A percentile compares a stretch with the other conserved stretches of the same genome.
phyloP scores from a whole-genome alignment of 179 eudicot genomes.

The Amaranthus tricolor region DNA sequence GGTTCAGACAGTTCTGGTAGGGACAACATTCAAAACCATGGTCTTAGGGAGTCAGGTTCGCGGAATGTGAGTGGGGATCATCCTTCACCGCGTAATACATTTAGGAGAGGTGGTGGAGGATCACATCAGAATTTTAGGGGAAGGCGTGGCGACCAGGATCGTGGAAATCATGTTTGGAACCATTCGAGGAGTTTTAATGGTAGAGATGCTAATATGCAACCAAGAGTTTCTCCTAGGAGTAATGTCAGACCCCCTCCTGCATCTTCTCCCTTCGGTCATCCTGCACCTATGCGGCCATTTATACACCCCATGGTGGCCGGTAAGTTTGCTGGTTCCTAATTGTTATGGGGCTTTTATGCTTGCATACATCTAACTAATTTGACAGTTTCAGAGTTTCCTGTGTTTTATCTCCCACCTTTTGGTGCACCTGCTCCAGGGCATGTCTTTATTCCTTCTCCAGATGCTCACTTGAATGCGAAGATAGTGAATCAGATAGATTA shows the following conservation, averaged over 20 bases:
- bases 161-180: slow-evolving; percentile 78
- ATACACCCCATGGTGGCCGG: slow-evolving; percentile 46
- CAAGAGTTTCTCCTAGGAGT: slow-evolving; percentile 50
- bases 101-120: slow-evolving; percentile 61
- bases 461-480: slow-evolving; percentile 45
- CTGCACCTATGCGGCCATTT: slow-evolving; percentile 43
- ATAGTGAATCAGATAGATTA: slow-evolving; percentile 80
- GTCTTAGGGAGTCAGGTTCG: slow-evolving; percentile 34
- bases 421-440: slow-evolving; percentile 24
- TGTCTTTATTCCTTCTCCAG: slow-evolving; percentile 32
- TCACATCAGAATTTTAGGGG: slow-evolving; percentile 59
- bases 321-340: slow-evolving; percentile 27
- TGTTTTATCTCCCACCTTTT: slow-evolving; percentile 38
- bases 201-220: slow-evolving; percentile 59
- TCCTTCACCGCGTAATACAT: slow-evolving; percentile 52
- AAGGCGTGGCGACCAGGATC: slow-evolving; percentile 70
- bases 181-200: slow-evolving; percentile 56
- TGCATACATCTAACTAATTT: slow-evolving; percentile 13
- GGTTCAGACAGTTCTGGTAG: slow-evolving; percentile 33
- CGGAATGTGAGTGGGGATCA: slow-evolving; percentile 57
- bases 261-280: slow-evolving; percentile 38
- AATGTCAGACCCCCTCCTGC: slow-evolving; percentile 42
- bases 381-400: slow-evolving; percentile 31
- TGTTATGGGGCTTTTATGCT: neutral
- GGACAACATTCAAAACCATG: slow-evolving; percentile 36